A percentile compares a stretch with the other conserved stretches of the same genome.
Evolutionary conservation across 495 filamentous ascomycete genomes (phyloP).

Genomic region (Cenococcum geophilum): DNA sequence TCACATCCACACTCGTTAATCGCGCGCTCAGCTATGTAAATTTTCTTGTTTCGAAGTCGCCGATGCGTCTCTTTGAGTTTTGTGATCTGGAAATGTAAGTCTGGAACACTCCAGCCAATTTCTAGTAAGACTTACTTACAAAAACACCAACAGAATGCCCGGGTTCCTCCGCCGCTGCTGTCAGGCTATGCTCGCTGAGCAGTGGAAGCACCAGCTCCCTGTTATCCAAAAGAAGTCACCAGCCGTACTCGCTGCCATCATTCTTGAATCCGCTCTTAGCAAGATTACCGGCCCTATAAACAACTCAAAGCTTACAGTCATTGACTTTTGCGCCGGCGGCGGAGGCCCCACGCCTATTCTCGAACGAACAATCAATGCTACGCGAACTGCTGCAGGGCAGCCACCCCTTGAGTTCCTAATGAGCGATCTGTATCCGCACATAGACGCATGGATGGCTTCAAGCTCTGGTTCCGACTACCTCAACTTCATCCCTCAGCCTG

Average conservation of each 20-base stretch:
- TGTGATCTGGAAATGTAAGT: constrained; percentile 2
- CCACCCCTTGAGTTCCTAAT: constrained; percentile 55
- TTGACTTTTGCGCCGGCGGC: constrained; percentile 70
- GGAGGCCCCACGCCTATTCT: constrained; percentile 44
- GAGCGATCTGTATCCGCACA: constrained; percentile 63
- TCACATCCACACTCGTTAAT: neutral
- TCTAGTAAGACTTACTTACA: neutral
- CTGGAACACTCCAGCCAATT: neutral
- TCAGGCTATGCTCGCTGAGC: constrained; percentile 33
- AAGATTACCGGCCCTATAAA: constrained; percentile 5
- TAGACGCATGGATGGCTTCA: constrained; percentile 53
- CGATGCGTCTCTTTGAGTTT: neutral
- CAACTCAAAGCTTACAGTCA: constrained; percentile 35
- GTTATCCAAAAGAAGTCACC: constrained; percentile 31
- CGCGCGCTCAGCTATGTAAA: neutral
- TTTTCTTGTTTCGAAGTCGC: neutral
- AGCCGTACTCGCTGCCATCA: constrained; percentile 26
- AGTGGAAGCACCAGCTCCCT: constrained; percentile 35
- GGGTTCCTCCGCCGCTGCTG: constrained; percentile 17
- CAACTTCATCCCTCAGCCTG: constrained; percentile 48
- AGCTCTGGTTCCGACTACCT: constrained; percentile 48
- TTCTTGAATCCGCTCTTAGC: constrained; percentile 23
- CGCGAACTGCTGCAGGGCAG: constrained; percentile 18
- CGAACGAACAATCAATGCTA: constrained; percentile 33
- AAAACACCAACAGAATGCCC: constrained; percentile 9